Evolutionary conservation across 2,329 filamentous ascomycete genomes (phyloP).

Genomic region (Bipolaris sorokiniana): DNA sequence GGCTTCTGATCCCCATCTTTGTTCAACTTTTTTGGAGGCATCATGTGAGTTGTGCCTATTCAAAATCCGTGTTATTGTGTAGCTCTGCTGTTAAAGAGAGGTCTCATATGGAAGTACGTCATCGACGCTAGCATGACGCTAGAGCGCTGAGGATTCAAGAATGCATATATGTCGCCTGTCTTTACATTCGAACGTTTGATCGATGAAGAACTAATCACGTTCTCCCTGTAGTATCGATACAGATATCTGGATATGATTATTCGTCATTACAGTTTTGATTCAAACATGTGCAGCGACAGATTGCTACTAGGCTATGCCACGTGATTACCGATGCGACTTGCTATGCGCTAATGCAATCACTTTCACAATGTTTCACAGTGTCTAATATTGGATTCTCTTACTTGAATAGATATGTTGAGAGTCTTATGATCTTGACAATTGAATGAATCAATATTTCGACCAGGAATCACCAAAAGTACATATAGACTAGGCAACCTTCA

Average conservation of each 20-base stretch:
- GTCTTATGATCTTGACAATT: too few species aligned
- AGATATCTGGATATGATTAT: neutral
- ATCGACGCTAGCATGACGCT: conserved; percentile 14
- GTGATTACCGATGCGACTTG: too few species aligned
- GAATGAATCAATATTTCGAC: too few species aligned
- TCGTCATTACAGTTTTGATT: neutral
- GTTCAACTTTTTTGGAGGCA: conserved; percentile 13
- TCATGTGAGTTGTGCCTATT: conserved; percentile 1
- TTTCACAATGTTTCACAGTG: too few species aligned
- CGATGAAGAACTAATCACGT: too few species aligned
- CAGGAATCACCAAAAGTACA: too few species aligned
- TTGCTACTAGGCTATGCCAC: too few species aligned
- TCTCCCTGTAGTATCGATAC: too few species aligned
- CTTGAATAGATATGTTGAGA: too few species aligned
- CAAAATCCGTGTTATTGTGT: neutral
- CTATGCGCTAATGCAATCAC: too few species aligned
- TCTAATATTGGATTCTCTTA: too few species aligned
- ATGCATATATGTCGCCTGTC: neutral
- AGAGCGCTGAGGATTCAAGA: conserved; percentile 1
- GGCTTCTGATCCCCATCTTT: conserved; percentile 1
- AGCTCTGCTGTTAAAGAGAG: neutral
- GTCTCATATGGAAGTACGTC: conserved; percentile 7
- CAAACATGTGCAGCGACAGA: neutral
- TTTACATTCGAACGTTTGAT: neutral
- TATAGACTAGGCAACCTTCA: too few species aligned